Evolutionary conservation across 2,329 filamentous ascomycete genomes (phyloP), one percentile per base, ranked within the genome.

Genomic region (Apiospora malaysiana): DNA sequence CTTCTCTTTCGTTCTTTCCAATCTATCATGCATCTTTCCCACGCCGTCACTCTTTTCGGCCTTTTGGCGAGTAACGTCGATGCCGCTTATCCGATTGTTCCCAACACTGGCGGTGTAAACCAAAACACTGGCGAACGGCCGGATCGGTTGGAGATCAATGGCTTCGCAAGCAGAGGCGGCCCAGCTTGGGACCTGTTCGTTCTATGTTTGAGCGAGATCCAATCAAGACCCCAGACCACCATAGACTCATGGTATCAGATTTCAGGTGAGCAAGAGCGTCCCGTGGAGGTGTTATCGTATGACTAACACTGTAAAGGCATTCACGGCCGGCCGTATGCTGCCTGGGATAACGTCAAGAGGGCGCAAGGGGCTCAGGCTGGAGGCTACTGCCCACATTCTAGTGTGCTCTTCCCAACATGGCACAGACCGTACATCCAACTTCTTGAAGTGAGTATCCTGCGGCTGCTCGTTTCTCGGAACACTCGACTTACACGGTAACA

Each of bases 401-500:
- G 72, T 37, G 63, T 68, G 18, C 71, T 78, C 37, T 79, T 79
- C 68, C 71, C 74, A 9, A 76, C 75, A 59, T 79, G 78, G 78
- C 78, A 79, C 68, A 72, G 78, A 45, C 76, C 77, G 12, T 79
- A 79, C 49, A 69, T 78, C 56, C 46, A 72, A n/a, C 73, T 78
- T 27, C 66, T 77, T 16, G 77, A 79, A 73, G 76, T 77, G 70
- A 71, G 45, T 46, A 14, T 46, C n/a, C 10, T 43, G 14, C 49
- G 25, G 23, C 47, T 42, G n/a, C 16, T 37, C 5, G 27, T 12
- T 46, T 8, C 23, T 69, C 6, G 18, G 37, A 23, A 12, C 23
- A 14, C 49, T 37, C 72, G 74, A 42, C 73, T 71, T 65, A 84
- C 32, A n/a, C 40, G 4, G 12, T 10, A 3, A 65, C 18, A 32